Percentiles rank a stretch among this genome's conserved stretches.
These are phyloP conservation scores for Sporisorium graminicola DNA, from an alignment of 1,284 basidiomycete species.

Conservation along the genomic window DNA sequence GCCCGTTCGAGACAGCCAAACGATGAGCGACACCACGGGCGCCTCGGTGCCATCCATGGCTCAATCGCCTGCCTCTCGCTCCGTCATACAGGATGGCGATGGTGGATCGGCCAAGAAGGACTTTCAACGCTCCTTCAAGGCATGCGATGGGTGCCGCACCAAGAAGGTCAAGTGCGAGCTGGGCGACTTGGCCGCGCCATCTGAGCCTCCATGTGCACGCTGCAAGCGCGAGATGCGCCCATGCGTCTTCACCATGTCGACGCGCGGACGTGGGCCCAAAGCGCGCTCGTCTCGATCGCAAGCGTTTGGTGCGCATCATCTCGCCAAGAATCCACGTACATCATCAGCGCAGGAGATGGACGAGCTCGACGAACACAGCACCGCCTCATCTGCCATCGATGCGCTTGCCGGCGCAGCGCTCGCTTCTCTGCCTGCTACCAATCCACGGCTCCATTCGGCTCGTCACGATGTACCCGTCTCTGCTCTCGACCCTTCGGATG, in stretches of 20 bases:
- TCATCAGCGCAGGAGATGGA: slow-evolving; percentile 27
- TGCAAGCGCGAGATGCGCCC: slow-evolving; percentile 51
- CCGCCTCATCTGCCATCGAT: slow-evolving; percentile 37
- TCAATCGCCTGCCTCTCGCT: slow-evolving; percentile 23
- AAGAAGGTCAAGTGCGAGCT: slow-evolving; percentile 58
- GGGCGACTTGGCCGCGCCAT: slow-evolving; percentile 48
- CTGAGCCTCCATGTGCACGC: slow-evolving; percentile 52
- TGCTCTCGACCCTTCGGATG: slow-evolving; percentile 44
- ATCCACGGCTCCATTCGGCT: slow-evolving; percentile 36
- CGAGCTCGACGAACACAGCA: slow-evolving; percentile 34
- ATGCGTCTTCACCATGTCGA: slow-evolving; percentile 55
- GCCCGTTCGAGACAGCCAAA: slow-evolving; percentile 23
- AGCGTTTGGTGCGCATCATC: slow-evolving; percentile 45
- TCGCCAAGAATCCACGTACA: slow-evolving; percentile 44
- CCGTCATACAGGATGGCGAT: slow-evolving; percentile 20
- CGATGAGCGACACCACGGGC: slow-evolving; percentile 27
- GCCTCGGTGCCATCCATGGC: slow-evolving; percentile 5
- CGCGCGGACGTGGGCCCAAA: slow-evolving; percentile 45
- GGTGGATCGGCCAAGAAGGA: slow-evolving; percentile 34
- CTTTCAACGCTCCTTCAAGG: slow-evolving; percentile 55
- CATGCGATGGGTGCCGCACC: slow-evolving; percentile 49
- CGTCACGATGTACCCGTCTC: slow-evolving; percentile 49
- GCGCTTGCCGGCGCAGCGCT: slow-evolving; percentile 50
- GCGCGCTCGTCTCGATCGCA: slow-evolving; percentile 47
- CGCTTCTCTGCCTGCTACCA: slow-evolving; percentile 35